Evolutionary conservation across 768 basidiomycete species (phyloP), one percentile per base, ranked within the genome.

Genomic region (Cystofilobasidium bisporidii): DNA sequence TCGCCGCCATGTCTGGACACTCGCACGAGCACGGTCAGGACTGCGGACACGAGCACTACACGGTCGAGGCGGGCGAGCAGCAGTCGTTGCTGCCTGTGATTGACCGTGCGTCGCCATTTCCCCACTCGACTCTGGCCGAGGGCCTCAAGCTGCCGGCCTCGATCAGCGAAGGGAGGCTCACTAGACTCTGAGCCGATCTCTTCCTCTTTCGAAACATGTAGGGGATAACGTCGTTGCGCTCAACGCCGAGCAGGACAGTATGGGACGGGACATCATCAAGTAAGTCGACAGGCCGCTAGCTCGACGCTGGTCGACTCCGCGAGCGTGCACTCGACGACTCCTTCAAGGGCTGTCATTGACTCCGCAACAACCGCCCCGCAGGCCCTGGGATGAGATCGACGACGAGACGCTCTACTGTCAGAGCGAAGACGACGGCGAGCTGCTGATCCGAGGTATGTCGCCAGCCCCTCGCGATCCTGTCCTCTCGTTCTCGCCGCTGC

Each of bases 221-320:
- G 67, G 43, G 3, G 67, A 63, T 10, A 68, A 68, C 55, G 61
- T 68, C 30, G 56, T 63, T 10, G 67, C 67, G 22, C 61, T 68
- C 20, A 68, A 68, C 67, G 50, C 43, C 11, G 67, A 68, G 43
- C 18, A 43, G 36, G 67, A 63, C 38, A 43, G 38, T 10, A 68
- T 68, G 67, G 67, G 67, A 15, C 40, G 40, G 32, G 67, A 56
- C 3, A 56, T 68, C 67, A 68, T 68, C 61, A 68, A 68, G 67
- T 68, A 10, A 24, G 60, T 33, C 4, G 4, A 17, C 6, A 36
- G 43, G n/a, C n/a, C n/a, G n/a, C n/a, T n/a, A n/a, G n/a, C n/a
- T n/a, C n/a, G n/a, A n/a, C n/a, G n/a, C n/a, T n/a, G n/a, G n/a
- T n/a, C n/a, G n/a, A n/a, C 43, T 24, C 45, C 45, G 17, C n/a